Evolutionary conservation across 2,329 filamentous ascomycete genomes (phyloP), one percentile per base, ranked within the genome.

Genomic region (Eutypa lata): DNA sequence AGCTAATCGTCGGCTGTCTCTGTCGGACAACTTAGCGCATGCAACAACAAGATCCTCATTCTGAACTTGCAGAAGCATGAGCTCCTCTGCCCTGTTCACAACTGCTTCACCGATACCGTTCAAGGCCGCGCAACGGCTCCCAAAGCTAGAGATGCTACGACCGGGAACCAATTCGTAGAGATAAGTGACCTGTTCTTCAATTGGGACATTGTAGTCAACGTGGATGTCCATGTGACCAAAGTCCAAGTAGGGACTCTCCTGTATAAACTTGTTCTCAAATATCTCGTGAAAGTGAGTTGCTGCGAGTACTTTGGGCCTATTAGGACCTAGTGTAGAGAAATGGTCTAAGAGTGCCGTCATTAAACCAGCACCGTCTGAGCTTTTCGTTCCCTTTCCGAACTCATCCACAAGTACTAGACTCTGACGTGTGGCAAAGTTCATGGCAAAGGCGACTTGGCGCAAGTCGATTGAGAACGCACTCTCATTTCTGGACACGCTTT

Each of bases 321-420:
- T 61, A 2, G 55, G 40, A 0, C 71, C 76, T 16, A 80, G 69
- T 3, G 66, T 69, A 11, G 80, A 68, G 47, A 87, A 82, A 61
- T 86, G 76, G 42, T 78, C 71, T 16, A 88, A 70, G 7, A 86
- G 70, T 2, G 82, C 82, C 22, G 79, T 73, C 43, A 85, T 70
- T 14, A 88, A 68, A 0, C 82, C 84, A 1, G 80, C 78, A 7
- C 83, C 84, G 61, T 86, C 82, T 52, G 78, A 72, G 8, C 73
- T 66, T 48, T 78, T 80, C 0, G 84, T 87, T 2, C 84, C 84
- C 64, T 86, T 87, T 1, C 84, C 84, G 62, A 99, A 97, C 65
- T 99, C 94, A 62, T 99, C 94, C 44, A 97, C 84, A n/a, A 99
- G 76, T 1, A 99, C 69, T 6, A 99, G 75, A 64, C 90, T 97